These are phyloP conservation scores for Athelia sp. DNA, from an alignment of 1,284 basidiomycete genomes.

Conservation along the genomic window DNA sequence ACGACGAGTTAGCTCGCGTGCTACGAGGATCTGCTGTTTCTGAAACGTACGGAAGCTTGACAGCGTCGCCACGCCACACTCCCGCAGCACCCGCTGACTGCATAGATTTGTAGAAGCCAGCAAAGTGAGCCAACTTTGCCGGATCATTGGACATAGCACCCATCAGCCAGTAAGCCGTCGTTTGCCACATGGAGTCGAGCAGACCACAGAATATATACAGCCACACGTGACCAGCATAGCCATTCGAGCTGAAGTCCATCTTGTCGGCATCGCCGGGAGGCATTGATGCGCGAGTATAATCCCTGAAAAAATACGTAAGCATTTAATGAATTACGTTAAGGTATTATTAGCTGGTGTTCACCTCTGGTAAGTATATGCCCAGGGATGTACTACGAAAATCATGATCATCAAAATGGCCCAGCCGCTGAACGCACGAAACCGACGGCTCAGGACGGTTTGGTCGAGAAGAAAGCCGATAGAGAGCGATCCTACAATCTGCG, in stretches of 20 bases:
- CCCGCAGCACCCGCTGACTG: slow-evolving; percentile 53
- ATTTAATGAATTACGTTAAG: not conserved
- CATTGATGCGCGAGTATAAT: slow-evolving; percentile 53
- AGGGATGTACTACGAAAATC: slow-evolving; percentile 62
- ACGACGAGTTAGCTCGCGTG: no score
- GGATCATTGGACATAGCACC: slow-evolving; percentile 60
- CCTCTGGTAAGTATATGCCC: slow-evolving; percentile 70
- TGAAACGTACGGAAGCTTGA: slow-evolving; percentile 33
- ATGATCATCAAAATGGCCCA: slow-evolving; percentile 55
- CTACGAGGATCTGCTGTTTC: not conserved
- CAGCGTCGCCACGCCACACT: slow-evolving; percentile 45
- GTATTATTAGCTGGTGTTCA: slow-evolving; percentile 20
- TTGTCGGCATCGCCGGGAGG: slow-evolving; percentile 27
- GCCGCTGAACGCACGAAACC: slow-evolving; percentile 58
- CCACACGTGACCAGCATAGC: slow-evolving; percentile 47
- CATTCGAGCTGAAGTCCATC: slow-evolving; percentile 49
- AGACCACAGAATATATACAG: slow-evolving; percentile 60
- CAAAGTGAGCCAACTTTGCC: slow-evolving; percentile 51
- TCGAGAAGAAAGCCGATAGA: slow-evolving; percentile 63
- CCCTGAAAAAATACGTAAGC: slow-evolving; percentile 29
- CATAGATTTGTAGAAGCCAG: slow-evolving; percentile 43
- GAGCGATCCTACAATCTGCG: slow-evolving; percentile 63
- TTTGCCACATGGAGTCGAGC: slow-evolving; percentile 60
- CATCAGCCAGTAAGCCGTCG: slow-evolving; percentile 54
- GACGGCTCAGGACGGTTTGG: slow-evolving; percentile 44